phyloP scores from a whole-genome alignment of 257 asterid genomes.

The Knoxia roxburghii region DNA sequence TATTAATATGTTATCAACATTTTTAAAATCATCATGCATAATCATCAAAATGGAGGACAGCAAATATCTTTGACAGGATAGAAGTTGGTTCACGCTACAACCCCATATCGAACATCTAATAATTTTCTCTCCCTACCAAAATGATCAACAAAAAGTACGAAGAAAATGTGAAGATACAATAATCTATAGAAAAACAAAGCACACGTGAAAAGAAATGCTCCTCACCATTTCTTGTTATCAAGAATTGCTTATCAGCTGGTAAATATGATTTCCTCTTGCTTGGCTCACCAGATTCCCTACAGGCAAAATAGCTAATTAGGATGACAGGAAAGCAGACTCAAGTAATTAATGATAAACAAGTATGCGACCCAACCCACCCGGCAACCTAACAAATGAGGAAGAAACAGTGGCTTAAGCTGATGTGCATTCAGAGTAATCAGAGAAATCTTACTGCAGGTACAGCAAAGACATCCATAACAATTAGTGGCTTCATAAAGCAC shows the following conservation, averaged over 20 bases:
- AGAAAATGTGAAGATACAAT: background rate
- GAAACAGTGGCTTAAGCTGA: background rate
- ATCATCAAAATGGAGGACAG: background rate
- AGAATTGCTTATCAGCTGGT: constrained; percentile 82
- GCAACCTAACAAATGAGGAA: background rate
- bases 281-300: constrained; percentile 97
- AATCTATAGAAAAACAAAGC: background rate
- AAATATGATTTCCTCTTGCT: constrained; percentile 92
- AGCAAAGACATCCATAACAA: background rate
- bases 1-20: background rate
- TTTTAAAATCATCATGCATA: background rate
- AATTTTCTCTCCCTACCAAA: constrained; percentile 1
- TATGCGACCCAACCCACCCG: background rate
- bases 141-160: background rate
- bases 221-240: constrained; percentile 91
- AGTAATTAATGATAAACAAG: background rate
- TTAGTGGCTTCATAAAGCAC: background rate
- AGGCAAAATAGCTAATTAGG: constrained; percentile 12
- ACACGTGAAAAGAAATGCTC: background rate
- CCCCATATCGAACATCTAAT: background rate
- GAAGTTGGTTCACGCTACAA: background rate
- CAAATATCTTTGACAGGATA: background rate
- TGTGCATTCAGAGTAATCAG: background rate
- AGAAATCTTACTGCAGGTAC: background rate
- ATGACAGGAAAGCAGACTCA: background rate